Percentiles rank a stretch among this genome's conserved stretches.
Conservation (phyloP, 225 moss, liverwort and hornwort genomes). For the Climacium dendroides region DNA sequence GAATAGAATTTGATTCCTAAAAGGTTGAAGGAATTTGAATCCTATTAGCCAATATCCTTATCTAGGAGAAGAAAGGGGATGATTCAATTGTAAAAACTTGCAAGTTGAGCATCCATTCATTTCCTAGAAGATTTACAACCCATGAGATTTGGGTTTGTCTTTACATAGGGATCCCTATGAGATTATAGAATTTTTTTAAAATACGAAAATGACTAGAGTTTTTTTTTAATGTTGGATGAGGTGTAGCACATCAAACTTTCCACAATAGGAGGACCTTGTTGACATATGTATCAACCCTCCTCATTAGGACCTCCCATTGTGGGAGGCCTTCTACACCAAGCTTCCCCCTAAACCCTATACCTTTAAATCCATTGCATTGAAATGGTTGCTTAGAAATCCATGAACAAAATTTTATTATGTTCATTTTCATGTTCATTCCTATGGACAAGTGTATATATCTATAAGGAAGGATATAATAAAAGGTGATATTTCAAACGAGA, state of each 20-base stretch:
- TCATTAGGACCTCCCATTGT: background rate
- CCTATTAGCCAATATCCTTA: background rate
- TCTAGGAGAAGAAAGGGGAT: background rate
- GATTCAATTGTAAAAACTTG: background rate
- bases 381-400: background rate
- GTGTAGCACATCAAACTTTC: rapidly evolving
- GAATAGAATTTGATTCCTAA: background rate
- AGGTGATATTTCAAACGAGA: too few species aligned
- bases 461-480: rapidly evolving
- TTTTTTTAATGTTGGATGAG: rapidly evolving
- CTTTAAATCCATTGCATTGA: rapidly evolving
- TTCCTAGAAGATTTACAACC: background rate
- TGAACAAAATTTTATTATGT: background rate
- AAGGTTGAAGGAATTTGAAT: background rate
- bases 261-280: rapidly evolving
- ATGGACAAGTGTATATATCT: background rate
- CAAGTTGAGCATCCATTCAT: rapidly evolving
- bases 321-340: rapidly evolving
- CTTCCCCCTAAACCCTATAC: rapidly evolving
- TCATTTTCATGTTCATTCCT: background rate
- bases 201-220: rapidly evolving
- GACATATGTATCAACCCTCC: rapidly evolving
- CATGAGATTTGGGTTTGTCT: background rate
- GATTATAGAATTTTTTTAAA: too few species aligned
- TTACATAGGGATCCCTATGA: rapidly evolving